Base-by-base conservation (phyloP, 2,329 filamentous ascomycete genomes). In the Verticillium dahliae region DNA sequence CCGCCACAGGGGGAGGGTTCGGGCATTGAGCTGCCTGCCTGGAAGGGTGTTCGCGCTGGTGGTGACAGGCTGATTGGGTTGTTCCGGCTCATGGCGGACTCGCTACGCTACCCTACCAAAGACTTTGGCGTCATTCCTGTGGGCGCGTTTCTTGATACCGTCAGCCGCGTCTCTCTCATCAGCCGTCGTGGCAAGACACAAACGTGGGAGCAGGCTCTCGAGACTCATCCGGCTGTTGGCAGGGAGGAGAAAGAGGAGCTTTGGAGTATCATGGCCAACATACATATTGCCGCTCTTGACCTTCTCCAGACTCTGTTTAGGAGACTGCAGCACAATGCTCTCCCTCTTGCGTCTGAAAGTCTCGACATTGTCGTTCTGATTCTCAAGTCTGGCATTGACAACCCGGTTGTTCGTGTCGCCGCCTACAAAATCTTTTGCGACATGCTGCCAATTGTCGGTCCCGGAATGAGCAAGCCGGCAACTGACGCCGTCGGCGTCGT, bases 181-280 rank as follows among this genome's bases (percentile, higher is more conserved):
- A 78, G 80, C 72, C 82, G 71, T 65, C 85, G 73, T 73, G 84
- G 66, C 61, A 80, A 69, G 70, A 76, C 72, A 63, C 80, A 80
- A 62, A 74, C 73, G 22, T 77, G 76, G 66, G 77, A 82, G 63
- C 79, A 79, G 66, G 79, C 77, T 1, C 74, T 85, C n/a, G 84
- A 88, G 63, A 80, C 87, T 62, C 93, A 92, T 67, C 80, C 87
- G 7, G 88, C 91, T 65, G 85, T 95, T 65, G 83, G 87, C 37
- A 85, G 89, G 63, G 90, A 96, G 58, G 94, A 97, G 74, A 88
- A 89, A 63, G 91, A 96, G 60, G 85, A 88, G 55, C 80, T 97
- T 3, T 93, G 90, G 85, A 78, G 83, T 56, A 79, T 85, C 18
- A 80, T 97, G 11, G 90, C 93, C 4, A 80, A 83, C 10, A 84